Percentiles rank a stretch among this genome's conserved stretches.
Conservation (phyloP, 139 green algal genomes). For the Auxenochlorella pyrenoidosa region DNA sequence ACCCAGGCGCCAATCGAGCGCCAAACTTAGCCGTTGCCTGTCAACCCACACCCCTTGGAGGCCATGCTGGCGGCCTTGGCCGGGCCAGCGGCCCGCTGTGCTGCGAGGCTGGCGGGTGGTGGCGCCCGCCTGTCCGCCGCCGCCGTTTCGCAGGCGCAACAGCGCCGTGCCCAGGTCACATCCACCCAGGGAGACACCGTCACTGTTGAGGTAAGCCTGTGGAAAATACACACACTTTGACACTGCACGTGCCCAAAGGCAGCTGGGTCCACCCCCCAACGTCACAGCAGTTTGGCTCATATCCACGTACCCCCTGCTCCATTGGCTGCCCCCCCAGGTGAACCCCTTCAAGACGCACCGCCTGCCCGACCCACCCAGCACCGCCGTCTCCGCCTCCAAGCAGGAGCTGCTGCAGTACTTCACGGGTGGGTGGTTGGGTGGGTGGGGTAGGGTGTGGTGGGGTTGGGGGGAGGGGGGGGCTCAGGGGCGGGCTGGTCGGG, state of each 20-base stretch:
- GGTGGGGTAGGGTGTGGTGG: too few species aligned
- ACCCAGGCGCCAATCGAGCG: too few species aligned
- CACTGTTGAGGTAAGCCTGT: not conserved
- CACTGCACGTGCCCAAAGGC: too few species aligned
- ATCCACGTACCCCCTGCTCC: not conserved
- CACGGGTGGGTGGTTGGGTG: too few species aligned
- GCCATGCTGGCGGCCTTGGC: not conserved
- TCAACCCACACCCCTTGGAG: too few species aligned
- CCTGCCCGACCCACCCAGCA: slow-evolving; percentile 78
- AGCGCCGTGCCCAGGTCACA: not conserved
- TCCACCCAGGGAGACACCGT: not conserved
- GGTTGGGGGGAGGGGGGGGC: too few species aligned
- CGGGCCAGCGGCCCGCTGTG: not conserved
- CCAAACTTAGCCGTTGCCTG: too few species aligned
- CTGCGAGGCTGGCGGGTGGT: too few species aligned
- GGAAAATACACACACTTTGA: not conserved
- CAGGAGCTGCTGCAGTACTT: slow-evolving; percentile 85
- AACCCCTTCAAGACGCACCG: slow-evolving; percentile 79
- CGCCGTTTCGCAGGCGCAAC: not conserved
- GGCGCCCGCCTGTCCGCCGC: not conserved
- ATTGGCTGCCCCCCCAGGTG: slow-evolving; percentile 61
- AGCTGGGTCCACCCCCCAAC: not conserved
- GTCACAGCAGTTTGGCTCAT: too few species aligned
- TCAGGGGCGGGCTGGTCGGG: too few species aligned
- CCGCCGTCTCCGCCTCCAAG: slow-evolving; percentile 79